Evolutionary conservation across 495 filamentous ascomycete species (phyloP).

Genomic region (Penicillium atrosanguineum): DNA sequence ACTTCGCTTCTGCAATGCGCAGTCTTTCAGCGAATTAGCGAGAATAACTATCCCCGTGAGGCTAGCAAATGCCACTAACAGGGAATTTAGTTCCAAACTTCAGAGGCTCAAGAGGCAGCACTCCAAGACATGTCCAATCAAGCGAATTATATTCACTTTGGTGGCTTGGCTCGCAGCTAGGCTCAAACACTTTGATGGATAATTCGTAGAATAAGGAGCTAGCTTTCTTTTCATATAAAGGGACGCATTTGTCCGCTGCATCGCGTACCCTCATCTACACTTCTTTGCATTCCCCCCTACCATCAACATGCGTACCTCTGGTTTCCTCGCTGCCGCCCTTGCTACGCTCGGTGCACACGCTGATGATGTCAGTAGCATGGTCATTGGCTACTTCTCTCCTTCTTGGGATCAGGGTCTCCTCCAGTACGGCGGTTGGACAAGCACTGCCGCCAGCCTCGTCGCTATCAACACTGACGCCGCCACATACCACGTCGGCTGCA

Average conservation of each 20-base stretch:
- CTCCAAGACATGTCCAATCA: too few relatives aligned
- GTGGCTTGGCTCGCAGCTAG: too few relatives aligned
- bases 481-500: constrained; percentile 23
- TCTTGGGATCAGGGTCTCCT: not conserved
- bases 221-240: too few relatives aligned
- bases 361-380: constrained; percentile 1
- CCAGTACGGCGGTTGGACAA: constrained; percentile 7
- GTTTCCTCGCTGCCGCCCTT: constrained; percentile 10
- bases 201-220: too few relatives aligned
- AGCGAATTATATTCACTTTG: too few relatives aligned
- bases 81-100: too few relatives aligned
- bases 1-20: too few relatives aligned
- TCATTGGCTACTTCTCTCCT: constrained; percentile 12
- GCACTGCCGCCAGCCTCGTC: constrained; percentile 19
- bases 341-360: constrained; percentile 10
- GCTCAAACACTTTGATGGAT: too few relatives aligned
- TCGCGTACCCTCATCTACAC: not conserved
- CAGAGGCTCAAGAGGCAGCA: too few relatives aligned
- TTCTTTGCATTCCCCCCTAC: not conserved
- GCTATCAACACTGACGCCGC: constrained; percentile 12
- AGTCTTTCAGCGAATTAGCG: too few relatives aligned
- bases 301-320: constrained; percentile 11
- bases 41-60: too few relatives aligned
- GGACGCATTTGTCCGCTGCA: not conserved
- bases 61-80: too few relatives aligned